Evolutionary conservation across 2,329 filamentous ascomycete species (phyloP).

Genomic region (Dothiorella sarmentorum): DNA sequence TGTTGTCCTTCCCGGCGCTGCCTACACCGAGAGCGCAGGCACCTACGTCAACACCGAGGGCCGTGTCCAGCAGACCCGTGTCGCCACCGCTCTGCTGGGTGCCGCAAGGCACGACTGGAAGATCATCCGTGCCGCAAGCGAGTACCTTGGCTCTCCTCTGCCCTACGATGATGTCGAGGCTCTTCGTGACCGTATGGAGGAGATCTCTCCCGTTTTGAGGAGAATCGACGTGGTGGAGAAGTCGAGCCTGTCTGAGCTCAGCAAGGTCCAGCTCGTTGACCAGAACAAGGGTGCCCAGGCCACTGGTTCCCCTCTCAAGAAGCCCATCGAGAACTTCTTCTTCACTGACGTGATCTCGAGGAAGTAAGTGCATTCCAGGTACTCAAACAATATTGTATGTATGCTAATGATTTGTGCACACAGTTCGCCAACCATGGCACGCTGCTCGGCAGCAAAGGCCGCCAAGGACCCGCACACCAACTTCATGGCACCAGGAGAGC

Average conservation of each 20-base stretch:
- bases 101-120: conserved; percentile 97
- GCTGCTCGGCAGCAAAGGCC: conserved; percentile 90
- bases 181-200: conserved; percentile 87
- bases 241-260: conserved; percentile 63
- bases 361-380: conserved; percentile 61
- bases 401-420: conserved; percentile 22
- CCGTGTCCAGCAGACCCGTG: conserved; percentile 87
- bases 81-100: conserved; percentile 82
- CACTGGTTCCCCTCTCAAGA: conserved; percentile 72
- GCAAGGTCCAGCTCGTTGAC: conserved; percentile 93
- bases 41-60: conserved; percentile 99
- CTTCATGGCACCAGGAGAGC: conserved; percentile 50
- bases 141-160: conserved; percentile 82
- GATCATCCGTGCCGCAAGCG: conserved; percentile 88
- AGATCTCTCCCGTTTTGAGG: conserved; percentile 86
- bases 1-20: conserved; percentile 86
- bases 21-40: conserved; percentile 94
- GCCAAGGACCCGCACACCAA: conserved; percentile 48
- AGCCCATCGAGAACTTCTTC: conserved; percentile 93
- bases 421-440: conserved; percentile 96
- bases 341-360: conserved; percentile 96
- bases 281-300: conserved; percentile 85
- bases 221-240: conserved; percentile 90
- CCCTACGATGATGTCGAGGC: conserved; percentile 90
- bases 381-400: not conserved